A percentile compares a stretch with the other conserved stretches of the same genome.
Conservation (phyloP, 139 green algal species). For the Coelastrella sp. region DNA sequence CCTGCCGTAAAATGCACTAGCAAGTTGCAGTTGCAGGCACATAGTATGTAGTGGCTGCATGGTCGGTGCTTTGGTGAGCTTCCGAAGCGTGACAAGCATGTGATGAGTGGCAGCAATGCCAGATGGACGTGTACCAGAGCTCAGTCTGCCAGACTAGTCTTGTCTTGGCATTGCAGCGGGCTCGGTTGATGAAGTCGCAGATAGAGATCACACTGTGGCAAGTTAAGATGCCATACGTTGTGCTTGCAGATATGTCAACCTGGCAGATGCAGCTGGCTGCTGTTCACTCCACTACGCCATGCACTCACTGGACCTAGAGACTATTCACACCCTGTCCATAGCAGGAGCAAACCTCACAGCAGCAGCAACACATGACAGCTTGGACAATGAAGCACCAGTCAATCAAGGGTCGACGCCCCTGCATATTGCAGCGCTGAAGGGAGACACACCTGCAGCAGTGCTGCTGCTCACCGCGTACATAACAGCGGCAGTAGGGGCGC, state of each 20-base stretch:
- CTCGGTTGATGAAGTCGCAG: no score
- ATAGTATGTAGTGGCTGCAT: no score
- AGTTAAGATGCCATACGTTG: neutral
- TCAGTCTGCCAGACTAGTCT: no score
- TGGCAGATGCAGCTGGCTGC: neutral
- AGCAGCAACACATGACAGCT: slow-evolving; percentile 21
- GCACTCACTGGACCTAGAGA: neutral
- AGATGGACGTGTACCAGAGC: no score
- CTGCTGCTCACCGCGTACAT: slow-evolving; percentile 26
- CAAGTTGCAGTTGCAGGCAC: no score
- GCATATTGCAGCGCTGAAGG: slow-evolving; percentile 11
- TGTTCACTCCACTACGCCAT: slow-evolving; percentile 9
- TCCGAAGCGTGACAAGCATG: no score
- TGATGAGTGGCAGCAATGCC: no score
- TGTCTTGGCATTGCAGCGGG: no score
- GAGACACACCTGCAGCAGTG: slow-evolving; percentile 5
- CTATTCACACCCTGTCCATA: neutral
- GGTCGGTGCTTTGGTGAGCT: no score
- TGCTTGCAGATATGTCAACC: slow-evolving; percentile 32
- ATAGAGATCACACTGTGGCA: no score
- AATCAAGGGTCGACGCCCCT: slow-evolving; percentile 17
- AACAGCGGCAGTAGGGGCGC: slow-evolving; percentile 15
- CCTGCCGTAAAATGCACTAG: no score
- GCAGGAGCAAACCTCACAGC: slow-evolving; percentile 16
- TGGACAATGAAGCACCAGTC: slow-evolving; percentile 6